Percentiles rank a stretch among this genome's conserved stretches.
phyloP scores from a whole-genome alignment of 495 filamentous ascomycete species.

The Poronia punctata region DNA sequence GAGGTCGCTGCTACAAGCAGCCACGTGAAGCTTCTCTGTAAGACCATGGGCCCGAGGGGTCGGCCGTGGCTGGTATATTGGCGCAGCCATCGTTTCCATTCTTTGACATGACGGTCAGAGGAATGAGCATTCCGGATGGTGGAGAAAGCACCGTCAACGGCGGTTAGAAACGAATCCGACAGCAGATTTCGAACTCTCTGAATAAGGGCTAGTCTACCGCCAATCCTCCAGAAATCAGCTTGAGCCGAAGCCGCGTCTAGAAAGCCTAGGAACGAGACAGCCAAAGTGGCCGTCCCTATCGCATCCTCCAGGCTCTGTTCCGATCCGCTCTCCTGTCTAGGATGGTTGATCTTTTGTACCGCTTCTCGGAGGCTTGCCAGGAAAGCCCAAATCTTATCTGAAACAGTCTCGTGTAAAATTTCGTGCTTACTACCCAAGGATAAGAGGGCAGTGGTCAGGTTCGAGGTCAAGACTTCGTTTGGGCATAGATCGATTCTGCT shows the following conservation, averaged over 20 bases:
- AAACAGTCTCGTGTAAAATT: constrained; percentile 53
- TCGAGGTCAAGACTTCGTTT: constrained; percentile 76
- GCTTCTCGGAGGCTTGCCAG: constrained; percentile 55
- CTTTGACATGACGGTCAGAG: constrained; percentile 44
- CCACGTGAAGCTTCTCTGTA: constrained; percentile 80
- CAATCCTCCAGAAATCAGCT: constrained; percentile 68
- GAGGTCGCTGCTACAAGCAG: constrained; percentile 75
- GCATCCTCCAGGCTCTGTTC: constrained; percentile 55
- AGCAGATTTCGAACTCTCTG: constrained; percentile 62
- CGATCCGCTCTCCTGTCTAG: constrained; percentile 43
- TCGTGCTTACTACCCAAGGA: constrained; percentile 64
- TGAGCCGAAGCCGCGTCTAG: constrained; percentile 70
- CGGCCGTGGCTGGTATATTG: constrained; percentile 72
- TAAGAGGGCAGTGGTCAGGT: constrained; percentile 71
- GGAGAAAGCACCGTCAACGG: constrained; percentile 80
- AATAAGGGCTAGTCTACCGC: constrained; percentile 64
- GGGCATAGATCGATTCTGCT: constrained; percentile 79
- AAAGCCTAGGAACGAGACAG: constrained; percentile 81
- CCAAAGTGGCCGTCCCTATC: constrained; percentile 61
- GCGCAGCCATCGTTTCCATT: constrained; percentile 79
- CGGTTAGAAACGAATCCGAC: constrained; percentile 73
- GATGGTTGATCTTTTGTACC: constrained; percentile 24
- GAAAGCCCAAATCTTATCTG: constrained; percentile 57
- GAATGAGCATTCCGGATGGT: constrained; percentile 62
- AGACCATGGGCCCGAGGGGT: constrained; percentile 84